phyloP scores from a whole-genome alignment of 306 rosid genomes.

The Prosopis cineraria region DNA sequence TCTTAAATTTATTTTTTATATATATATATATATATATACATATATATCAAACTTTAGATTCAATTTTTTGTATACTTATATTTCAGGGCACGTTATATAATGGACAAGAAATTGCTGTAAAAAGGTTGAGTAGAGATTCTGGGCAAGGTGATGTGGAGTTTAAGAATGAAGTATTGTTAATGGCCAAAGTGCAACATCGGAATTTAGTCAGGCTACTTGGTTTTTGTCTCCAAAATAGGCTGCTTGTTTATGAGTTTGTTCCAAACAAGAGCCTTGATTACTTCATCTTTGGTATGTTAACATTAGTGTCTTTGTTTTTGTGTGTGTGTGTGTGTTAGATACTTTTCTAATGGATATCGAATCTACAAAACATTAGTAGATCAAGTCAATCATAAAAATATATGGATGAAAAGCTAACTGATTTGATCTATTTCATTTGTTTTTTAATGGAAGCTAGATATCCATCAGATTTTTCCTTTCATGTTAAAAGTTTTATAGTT shows the following conservation, averaged over 20 bases:
- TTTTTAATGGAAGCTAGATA: no score
- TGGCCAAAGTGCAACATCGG: neutral
- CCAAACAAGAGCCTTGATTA: neutral
- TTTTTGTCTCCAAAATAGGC: neutral
- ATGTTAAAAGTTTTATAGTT: no score
- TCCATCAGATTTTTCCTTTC: neutral
- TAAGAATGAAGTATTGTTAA: neutral
- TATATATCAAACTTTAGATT: no score
- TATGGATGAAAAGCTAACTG: no score
- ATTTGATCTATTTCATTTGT: no score
- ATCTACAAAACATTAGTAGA: no score
- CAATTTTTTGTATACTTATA: neutral
- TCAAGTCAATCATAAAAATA: no score
- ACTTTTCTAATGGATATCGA: no score
- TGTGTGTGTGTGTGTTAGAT: no score
- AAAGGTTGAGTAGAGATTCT: conserved; percentile 26
- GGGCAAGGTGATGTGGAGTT: conserved; percentile 6
- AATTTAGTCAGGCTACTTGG: neutral
- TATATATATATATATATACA: no score
- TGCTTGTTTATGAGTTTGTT: neutral
- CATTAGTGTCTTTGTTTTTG: no score
- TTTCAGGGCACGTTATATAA: conserved; percentile 24
- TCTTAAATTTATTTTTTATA: neutral
- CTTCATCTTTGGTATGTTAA: neutral
- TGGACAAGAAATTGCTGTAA: conserved; percentile 36